These are phyloP conservation scores for Periconia sp. DNA, from an alignment of 2,329 filamentous ascomycete species.

Conservation along the genomic window DNA sequence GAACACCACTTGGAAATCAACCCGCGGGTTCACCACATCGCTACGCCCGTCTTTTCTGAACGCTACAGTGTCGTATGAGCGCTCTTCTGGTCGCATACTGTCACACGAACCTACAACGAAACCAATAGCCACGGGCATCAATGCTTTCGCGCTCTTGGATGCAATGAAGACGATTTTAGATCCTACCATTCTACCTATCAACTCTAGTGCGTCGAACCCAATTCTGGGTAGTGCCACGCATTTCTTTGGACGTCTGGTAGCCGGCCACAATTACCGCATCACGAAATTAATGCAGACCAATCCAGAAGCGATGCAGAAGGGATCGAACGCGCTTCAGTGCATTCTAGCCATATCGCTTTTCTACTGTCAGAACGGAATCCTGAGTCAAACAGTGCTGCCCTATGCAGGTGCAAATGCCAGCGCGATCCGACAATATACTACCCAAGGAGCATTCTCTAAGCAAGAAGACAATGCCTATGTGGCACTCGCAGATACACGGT, in stretches of 20 bases:
- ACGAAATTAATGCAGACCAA: conserved; percentile 11
- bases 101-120: conserved; percentile 10
- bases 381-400: conserved; percentile 13
- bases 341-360: conserved; percentile 18
- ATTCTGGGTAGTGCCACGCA: conserved; percentile 16
- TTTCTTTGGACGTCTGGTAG: conserved; percentile 20
- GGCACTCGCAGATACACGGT: conserved; percentile 13
- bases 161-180: conserved; percentile 13
- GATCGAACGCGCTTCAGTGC: conserved; percentile 18
- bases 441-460: conserved; percentile 11
- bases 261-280: conserved; percentile 20
- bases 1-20: conserved; percentile 8
- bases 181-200: conserved; percentile 1
- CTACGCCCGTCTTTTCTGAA: conserved; percentile 12
- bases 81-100: conserved; percentile 13
- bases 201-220: conserved; percentile 7
- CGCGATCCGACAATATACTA: neutral
- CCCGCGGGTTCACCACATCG: conserved; percentile 15
- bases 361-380: conserved; percentile 20
- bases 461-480: conserved; percentile 6
- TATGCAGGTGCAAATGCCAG: conserved; percentile 6
- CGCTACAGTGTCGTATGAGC: conserved; percentile 18
- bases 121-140: conserved; percentile 2
- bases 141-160: conserved; percentile 6
- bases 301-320: conserved; percentile 8